A percentile compares a stretch with the other conserved stretches of the same genome.
These are phyloP conservation scores for Mucuna pruriens DNA, from an alignment of 306 rosid genomes.

Conservation along the genomic window DNA sequence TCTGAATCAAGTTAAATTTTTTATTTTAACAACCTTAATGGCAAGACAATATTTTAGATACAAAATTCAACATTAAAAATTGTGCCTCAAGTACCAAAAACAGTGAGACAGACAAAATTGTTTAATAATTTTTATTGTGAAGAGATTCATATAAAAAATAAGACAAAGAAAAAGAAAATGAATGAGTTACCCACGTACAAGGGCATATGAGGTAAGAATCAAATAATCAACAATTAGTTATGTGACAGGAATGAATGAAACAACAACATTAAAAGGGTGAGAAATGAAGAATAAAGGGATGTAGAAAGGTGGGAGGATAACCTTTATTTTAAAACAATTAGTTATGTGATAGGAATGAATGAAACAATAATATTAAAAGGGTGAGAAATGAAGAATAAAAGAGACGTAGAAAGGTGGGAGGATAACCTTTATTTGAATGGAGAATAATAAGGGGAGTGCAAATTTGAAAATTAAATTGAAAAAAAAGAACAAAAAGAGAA, in stretches of 20 bases:
- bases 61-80: slow-evolving; percentile 5
- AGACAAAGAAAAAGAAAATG: neutral
- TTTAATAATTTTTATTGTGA: neutral
- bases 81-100: neutral
- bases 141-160: slow-evolving; percentile 8
- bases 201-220: neutral
- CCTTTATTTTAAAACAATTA: too few species aligned
- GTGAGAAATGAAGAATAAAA: neutral
- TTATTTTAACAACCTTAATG: too few species aligned
- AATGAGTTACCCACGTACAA: neutral
- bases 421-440: neutral
- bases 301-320: neutral
- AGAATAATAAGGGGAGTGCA: neutral
- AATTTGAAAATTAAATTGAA: neutral
- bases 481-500: neutral
- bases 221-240: neutral
- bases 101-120: neutral
- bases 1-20: too few species aligned
- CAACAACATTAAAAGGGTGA: neutral
- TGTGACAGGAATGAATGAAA: neutral
- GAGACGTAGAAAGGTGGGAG: neutral
- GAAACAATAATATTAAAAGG: neutral
- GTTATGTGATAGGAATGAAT: too few species aligned
- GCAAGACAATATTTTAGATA: slow-evolving; percentile 15
- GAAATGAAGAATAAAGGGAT: neutral